phyloP scores from a whole-genome alignment of 148 eudicot genomes.

The Fallopia convolvulus region DNA sequence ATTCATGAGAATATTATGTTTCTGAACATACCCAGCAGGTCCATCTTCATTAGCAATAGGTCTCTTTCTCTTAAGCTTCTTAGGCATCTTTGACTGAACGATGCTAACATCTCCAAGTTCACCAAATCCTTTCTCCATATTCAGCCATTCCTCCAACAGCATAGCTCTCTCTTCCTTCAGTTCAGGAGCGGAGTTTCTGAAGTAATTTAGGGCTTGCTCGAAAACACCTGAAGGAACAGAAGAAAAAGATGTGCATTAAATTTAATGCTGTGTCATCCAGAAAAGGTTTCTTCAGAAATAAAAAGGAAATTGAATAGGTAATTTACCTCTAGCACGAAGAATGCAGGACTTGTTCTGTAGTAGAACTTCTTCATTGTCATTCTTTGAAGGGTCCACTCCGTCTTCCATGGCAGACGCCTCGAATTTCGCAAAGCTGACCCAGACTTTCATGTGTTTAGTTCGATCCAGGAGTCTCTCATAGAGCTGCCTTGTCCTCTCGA shows the following conservation, averaged over 20 bases:
- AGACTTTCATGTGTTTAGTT: slow-evolving; percentile 88
- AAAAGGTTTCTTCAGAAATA: background rate
- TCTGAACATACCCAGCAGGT: slow-evolving; percentile 38
- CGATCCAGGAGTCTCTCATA: slow-evolving; percentile 91
- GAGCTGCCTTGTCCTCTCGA: slow-evolving; percentile 74
- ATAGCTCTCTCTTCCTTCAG: slow-evolving; percentile 88
- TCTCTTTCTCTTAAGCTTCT: slow-evolving; percentile 82
- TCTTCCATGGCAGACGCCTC: slow-evolving; percentile 67
- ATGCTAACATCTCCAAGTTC: slow-evolving; percentile 59
- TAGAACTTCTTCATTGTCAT: slow-evolving; percentile 24
- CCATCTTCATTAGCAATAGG: slow-evolving; percentile 76
- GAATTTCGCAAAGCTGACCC: slow-evolving; percentile 92
- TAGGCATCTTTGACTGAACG: slow-evolving; percentile 70
- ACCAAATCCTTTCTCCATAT: slow-evolving; percentile 56
- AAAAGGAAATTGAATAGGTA: background rate
- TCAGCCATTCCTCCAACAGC: slow-evolving; percentile 83
- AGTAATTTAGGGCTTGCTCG: slow-evolving; percentile 70
- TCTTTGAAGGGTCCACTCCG: slow-evolving; percentile 36
- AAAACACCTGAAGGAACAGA: slow-evolving; percentile 58
- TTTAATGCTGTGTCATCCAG: background rate
- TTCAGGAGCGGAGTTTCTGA: slow-evolving; percentile 72
- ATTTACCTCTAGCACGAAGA: slow-evolving; percentile 63
- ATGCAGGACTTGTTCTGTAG: slow-evolving; percentile 39
- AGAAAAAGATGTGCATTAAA: background rate
- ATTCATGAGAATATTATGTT: slow-evolving; percentile 14